Percentiles rank a stretch among this genome's conserved stretches.
Evolutionary conservation across 345 rosid species (phyloP).

Genomic region (Populus euphratica): DNA sequence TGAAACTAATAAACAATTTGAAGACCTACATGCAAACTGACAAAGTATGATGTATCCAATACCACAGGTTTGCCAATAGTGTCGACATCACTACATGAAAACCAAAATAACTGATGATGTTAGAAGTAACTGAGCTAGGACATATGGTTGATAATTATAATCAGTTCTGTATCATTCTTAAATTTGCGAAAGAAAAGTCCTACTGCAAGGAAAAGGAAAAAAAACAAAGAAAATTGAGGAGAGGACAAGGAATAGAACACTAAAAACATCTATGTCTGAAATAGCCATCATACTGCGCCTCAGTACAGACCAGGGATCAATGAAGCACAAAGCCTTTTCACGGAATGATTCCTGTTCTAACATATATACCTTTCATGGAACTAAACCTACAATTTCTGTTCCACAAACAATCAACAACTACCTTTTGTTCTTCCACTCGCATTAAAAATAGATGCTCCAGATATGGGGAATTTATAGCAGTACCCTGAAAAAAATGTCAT

Average conservation of each 20-base stretch:
- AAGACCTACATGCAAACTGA: conserved; percentile 45
- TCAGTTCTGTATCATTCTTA: not conserved
- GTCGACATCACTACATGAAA: conserved; percentile 52
- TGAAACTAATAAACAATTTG: conserved; percentile 15
- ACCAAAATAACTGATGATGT: conserved; percentile 15
- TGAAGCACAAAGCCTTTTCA: not conserved
- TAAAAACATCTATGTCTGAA: not conserved
- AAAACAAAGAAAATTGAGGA: not conserved
- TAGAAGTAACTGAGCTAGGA: not conserved
- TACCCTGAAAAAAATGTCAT: not conserved
- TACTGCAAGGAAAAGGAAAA: not conserved
- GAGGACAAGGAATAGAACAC: not conserved
- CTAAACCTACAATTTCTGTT: not conserved
- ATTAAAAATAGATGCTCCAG: not conserved
- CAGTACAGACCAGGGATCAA: not conserved
- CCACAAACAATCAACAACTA: not conserved
- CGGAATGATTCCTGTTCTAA: not conserved
- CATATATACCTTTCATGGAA: not conserved
- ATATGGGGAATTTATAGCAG: not conserved
- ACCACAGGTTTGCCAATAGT: conserved; percentile 27
- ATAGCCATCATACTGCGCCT: not conserved
- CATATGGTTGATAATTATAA: not conserved
- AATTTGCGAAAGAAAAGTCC: not conserved
- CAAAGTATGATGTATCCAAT: conserved; percentile 26
- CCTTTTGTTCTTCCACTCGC: not conserved